These are phyloP conservation scores for Phialophora macrospora DNA, from an alignment of 2,329 filamentous ascomycete genomes.

Conservation along the genomic window DNA sequence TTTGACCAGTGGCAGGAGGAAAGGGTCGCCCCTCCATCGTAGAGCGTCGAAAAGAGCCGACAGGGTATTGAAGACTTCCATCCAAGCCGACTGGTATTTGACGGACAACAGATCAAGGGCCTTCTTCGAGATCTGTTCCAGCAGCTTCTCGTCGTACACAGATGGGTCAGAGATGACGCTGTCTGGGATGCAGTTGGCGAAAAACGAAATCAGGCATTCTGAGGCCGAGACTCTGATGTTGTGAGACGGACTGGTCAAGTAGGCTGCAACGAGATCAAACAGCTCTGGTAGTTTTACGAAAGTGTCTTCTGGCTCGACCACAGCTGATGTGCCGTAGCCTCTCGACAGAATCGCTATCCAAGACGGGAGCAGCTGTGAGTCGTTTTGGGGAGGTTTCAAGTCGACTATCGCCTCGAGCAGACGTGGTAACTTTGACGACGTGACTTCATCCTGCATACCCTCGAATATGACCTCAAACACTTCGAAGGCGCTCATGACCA, in stretches of 20 bases:
- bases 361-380: constrained; percentile 89
- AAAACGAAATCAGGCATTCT: constrained; percentile 90
- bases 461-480: constrained; percentile 97
- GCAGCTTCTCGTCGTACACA: constrained; percentile 85
- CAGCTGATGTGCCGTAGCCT: constrained; percentile 90
- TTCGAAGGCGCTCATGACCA: constrained; percentile 95
- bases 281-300: constrained; percentile 87
- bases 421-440: constrained; percentile 85
- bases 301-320: constrained; percentile 85
- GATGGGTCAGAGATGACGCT: constrained; percentile 85
- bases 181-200: constrained; percentile 85
- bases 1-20: constrained; percentile 75
- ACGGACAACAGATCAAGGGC: constrained; percentile 79
- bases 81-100: constrained; percentile 92
- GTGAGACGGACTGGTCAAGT: constrained; percentile 83
- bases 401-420: constrained; percentile 91
- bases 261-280: constrained; percentile 77
- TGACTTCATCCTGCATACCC: constrained; percentile 84
- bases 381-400: constrained; percentile 86
- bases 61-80: constrained; percentile 89
- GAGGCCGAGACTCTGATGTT: constrained; percentile 95
- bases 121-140: constrained; percentile 76
- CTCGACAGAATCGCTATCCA: constrained; percentile 96
- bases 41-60: constrained; percentile 84
- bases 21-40: constrained; percentile 81